Base-by-base conservation (phyloP, 345 rosid genomes). In the Chamaenerion angustifolium region DNA sequence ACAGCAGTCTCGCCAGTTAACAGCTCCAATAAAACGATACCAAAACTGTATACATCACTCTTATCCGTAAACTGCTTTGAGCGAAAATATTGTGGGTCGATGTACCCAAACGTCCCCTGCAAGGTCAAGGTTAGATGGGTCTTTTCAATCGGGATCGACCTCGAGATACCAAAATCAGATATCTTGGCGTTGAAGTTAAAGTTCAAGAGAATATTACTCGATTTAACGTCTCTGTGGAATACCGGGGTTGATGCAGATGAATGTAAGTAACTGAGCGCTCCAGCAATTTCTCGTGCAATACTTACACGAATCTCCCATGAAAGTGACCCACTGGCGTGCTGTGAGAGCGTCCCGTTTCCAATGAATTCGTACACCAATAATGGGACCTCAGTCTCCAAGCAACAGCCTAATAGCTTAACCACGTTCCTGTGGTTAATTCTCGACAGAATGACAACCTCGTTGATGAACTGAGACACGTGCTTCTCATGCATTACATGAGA, bases 81-180 rank as follows among this genome's bases (percentile, higher is more conserved):
- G 16, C 16, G 68, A 42, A 63, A 56, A 21, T 63, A 56, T 42
- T 63, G 52, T 0, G 60, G 67, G 42, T 63, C 67, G 27, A 56
- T 12, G 42, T 63, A 56, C 13, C 67, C 67, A 12, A 63, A 50
- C 17, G 67, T 63, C 47, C 67, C 67, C 19, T 63, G 61, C 43
- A 56, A 45, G 16, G 43, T 23, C 23, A 60, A 50, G 25, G 61
- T 63, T 15, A 63, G 48, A 16, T 56, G 67, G 16, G 54, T 56
- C 23, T 19, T 57, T 4, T 63, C 62, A 4, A 31, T 23, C 14
- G 56, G 59, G 17, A 58, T 45, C 1, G 55, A 58, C 44, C 48
- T 44, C 47, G 59, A 58, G 35, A 59, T 47, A 19, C 68, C 48
- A 25, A 54, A 64, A 45, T 59, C 60, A 11, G 60, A 46, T 15